A percentile compares a stretch with the other conserved stretches of the same genome.
phyloP scores from a whole-genome alignment of 108 stramenopile genomes.

The Skeletonema marinoi region DNA sequence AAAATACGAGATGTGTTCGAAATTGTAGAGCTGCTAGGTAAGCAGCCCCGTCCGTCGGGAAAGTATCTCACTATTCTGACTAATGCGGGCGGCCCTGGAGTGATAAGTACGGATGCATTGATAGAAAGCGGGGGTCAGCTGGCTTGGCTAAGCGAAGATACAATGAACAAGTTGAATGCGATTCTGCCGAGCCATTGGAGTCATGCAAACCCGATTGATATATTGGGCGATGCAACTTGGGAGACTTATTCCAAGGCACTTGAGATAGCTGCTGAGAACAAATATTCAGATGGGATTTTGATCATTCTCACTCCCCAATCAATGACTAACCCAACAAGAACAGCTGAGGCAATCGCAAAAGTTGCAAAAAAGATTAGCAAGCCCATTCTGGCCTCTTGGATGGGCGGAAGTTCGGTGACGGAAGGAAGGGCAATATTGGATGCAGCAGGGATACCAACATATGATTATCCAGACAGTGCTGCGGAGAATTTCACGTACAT shows the following conservation, averaged over 20 bases:
- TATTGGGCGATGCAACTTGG: conserved; percentile 45
- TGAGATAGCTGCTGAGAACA: conserved; percentile 27
- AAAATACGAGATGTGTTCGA: conserved; percentile 48
- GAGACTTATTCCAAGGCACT: conserved; percentile 30
- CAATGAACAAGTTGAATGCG: conserved; percentile 28
- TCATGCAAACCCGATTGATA: conserved; percentile 43
- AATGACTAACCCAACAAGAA: conserved; percentile 45
- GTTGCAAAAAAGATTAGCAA: conserved; percentile 32
- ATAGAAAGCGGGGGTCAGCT: conserved; percentile 40
- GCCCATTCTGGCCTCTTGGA: conserved; percentile 44
- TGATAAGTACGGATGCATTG: conserved; percentile 37
- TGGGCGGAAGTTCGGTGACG: conserved; percentile 34
- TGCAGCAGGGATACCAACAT: conserved; percentile 35
- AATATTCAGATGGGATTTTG: conserved; percentile 33
- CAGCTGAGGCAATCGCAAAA: conserved; percentile 32
- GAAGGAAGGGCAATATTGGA: conserved; percentile 37
- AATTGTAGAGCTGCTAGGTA: conserved; percentile 42
- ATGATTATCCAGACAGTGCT: conserved; percentile 42
- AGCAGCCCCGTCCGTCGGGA: conserved; percentile 38
- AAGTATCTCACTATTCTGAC: conserved; percentile 43
- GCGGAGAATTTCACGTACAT: conserved; percentile 39
- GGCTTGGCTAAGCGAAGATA: conserved; percentile 39
- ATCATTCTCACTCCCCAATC: conserved; percentile 48
- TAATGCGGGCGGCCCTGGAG: conserved; percentile 48
- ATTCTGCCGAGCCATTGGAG: conserved; percentile 35